phyloP scores from a whole-genome alignment of 148 eudicot genomes.

The Fallopia convolvulus region DNA sequence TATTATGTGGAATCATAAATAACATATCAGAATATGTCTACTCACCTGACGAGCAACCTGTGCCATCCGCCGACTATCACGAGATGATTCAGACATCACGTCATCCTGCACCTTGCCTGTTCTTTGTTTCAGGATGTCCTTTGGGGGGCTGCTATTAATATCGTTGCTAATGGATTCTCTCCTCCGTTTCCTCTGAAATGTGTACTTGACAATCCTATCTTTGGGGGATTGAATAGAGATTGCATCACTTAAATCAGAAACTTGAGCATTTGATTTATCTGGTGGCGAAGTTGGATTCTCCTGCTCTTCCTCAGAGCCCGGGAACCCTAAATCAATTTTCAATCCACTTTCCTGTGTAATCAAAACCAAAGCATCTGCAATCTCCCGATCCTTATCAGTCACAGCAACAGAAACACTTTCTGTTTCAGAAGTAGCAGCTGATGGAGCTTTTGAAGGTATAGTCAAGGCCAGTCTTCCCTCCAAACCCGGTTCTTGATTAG shows the following conservation, averaged over 20 bases:
- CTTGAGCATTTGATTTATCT: slow-evolving; percentile 8
- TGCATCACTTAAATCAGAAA: slow-evolving; percentile 15
- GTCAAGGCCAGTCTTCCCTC: slow-evolving; percentile 7
- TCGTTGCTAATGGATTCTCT: slow-evolving; percentile 22
- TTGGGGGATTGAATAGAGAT: slow-evolving; percentile 25
- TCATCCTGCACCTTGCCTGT: slow-evolving; percentile 27
- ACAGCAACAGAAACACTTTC: slow-evolving; percentile 13
- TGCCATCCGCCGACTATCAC: slow-evolving; percentile 41
- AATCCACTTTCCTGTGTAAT: slow-evolving; percentile 19
- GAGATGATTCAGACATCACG: slow-evolving; percentile 33
- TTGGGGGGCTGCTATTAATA: slow-evolving; percentile 7
- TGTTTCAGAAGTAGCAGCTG: slow-evolving; percentile 15
- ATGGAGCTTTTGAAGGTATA: slow-evolving; percentile 12
- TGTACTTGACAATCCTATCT: slow-evolving; percentile 42
- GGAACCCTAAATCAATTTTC: slow-evolving; percentile 16
- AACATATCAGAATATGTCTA: neutral
- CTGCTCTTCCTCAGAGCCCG: slow-evolving; percentile 16
- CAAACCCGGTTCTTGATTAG: neutral
- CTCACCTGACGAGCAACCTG: slow-evolving; percentile 80
- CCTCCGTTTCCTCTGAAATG: slow-evolving; percentile 55
- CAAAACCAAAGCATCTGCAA: slow-evolving; percentile 18
- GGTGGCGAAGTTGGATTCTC: slow-evolving; percentile 20
- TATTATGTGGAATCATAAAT: neutral
- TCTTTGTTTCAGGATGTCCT: slow-evolving; percentile 18
- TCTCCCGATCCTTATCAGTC: slow-evolving; percentile 19